Evolutionary conservation across 2,329 filamentous ascomycete species (phyloP), one percentile per base, ranked within the genome.

Genomic region (Monosporascus sp.): DNA sequence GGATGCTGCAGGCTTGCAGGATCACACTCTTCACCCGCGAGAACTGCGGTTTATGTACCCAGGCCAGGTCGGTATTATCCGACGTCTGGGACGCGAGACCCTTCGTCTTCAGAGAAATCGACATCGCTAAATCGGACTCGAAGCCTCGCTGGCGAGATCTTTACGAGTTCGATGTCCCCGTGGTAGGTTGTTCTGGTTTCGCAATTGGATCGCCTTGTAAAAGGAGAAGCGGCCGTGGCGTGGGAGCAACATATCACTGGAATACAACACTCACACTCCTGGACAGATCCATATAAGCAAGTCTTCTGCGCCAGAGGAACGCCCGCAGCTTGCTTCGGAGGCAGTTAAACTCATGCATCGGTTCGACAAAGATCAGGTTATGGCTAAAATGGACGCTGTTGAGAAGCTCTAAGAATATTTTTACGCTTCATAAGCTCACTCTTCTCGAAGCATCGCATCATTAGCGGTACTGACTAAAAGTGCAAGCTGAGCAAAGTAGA

Each of bases 121-220:
- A 91, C 65, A 82, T 92, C 48, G 82, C 88, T 71, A 78, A 80
- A 48, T 76, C 80, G 0, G 80, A 83, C 25, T 77, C 79, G 17
- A 79, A 82, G 57, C 72, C 75, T 24, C 56, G 51, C 4, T 93
- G 89, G 89, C 84, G 81, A 63, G 77, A 85, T 48, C 65, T 90
- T 1, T 93, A 93, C 66, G 88, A 91, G 54, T 89, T 91, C 67
- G 89, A 93, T 61, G 88, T 89, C 7, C 89, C 89, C 0, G 89
- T 92, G 64, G 88, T 92, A 74, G 64, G 78, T 69, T 18, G 20
- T n/a, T 43, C 9, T n/a, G 17, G 15, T 20, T 18, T 20, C n/a
- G 27, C 47, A 9, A 24, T 15, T 35, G 1, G 6, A 24, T 38
- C 17, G 35, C 24, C 20, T 38, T 44, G 11, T 25, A 7, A 39